Evolutionary conservation across 208 protist genomes (phyloP), one percentile per base, ranked within the genome.

Genomic region (Trypanosoma grayi): DNA sequence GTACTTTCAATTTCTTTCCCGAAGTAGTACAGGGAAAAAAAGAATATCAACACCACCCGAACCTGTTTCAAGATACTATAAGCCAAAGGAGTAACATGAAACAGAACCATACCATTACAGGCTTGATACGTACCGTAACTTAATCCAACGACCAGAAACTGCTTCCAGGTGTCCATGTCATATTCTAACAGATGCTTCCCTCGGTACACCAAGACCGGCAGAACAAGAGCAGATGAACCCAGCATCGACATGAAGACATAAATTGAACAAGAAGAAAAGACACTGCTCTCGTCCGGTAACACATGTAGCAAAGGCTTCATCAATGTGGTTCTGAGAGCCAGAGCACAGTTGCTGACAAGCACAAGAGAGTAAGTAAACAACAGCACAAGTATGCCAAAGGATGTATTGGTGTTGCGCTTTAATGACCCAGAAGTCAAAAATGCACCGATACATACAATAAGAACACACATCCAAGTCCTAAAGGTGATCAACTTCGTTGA

Each of bases 21-120:
- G 40, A 65, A 65, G 39, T 65, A 65, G 53, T 65, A 65, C 7
- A 36, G 47, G 4, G 59, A 55, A 46, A 45, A 65, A 1, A 65
- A 54, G 56, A 65, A 65, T 30, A 65, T 56, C 22, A 65, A 39
- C 1, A 65, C 8, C 55, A 65, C 59, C 18, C 59, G 46, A 56
- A 48, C 33, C 36, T 65, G 59, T 48, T 65, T 65, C 53, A 65
- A 56, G 56, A 65, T 54, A 13, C 46, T 54, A 55, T 65, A 65
- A n/a, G 59, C 6, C 45, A 65, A 36, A 34, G 59, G 59, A 24
- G 24, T 48, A 46, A 65, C 34, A 48, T 56, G 16, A 56, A 65
- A 65, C 27, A 65, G 34, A 44, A 56, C 22, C 37, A 56, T 37
- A 18, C 59, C 59, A 36, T 65, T 56, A n/a, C 47, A 55, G 56